Conservation (phyloP, 192 early-diverging fungal species). For the Nowakowskiella sp. region DNA sequence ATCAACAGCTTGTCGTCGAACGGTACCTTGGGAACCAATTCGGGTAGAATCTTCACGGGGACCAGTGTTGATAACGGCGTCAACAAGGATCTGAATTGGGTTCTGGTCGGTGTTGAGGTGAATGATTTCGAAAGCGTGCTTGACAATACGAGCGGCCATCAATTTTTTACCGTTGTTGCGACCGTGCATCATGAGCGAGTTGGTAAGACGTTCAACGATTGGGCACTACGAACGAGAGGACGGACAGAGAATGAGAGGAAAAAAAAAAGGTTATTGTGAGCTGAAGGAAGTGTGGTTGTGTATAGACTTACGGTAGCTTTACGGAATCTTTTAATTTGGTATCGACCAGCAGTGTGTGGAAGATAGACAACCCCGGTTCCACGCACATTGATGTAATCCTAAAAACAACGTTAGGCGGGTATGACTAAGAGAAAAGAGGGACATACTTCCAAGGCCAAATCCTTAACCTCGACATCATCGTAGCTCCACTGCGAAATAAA, state of each 20-base stretch:
- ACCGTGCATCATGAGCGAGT: constrained; percentile 99
- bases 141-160: constrained; percentile 96
- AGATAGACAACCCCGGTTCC: constrained; percentile 85
- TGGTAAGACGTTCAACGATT: constrained; percentile 95
- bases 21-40: constrained; percentile 93
- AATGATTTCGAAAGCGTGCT: constrained; percentile 99
- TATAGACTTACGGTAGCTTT: constrained; percentile 76
- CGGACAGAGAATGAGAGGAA: neutral
- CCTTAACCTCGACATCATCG: constrained; percentile 84
- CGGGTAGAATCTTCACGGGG: constrained; percentile 98
- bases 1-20: constrained; percentile 99
- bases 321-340: constrained; percentile 92
- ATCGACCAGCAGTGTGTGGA: constrained; percentile 98
- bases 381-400: constrained; percentile 85
- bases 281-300: neutral
- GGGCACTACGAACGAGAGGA: constrained; percentile 61
- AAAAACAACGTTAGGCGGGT: neutral
- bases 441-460: constrained; percentile 67
- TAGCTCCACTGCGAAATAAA: constrained; percentile 89
- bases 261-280: neutral
- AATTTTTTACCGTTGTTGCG: constrained; percentile 99
- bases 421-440: too few species aligned
- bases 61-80: constrained; percentile 98
- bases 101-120: constrained; percentile 96
- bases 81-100: constrained; percentile 96